Percentiles rank a stretch among this genome's conserved stretches.
phyloP scores from a whole-genome alignment of 345 rosid species.

The Raphanus sativus region DNA sequence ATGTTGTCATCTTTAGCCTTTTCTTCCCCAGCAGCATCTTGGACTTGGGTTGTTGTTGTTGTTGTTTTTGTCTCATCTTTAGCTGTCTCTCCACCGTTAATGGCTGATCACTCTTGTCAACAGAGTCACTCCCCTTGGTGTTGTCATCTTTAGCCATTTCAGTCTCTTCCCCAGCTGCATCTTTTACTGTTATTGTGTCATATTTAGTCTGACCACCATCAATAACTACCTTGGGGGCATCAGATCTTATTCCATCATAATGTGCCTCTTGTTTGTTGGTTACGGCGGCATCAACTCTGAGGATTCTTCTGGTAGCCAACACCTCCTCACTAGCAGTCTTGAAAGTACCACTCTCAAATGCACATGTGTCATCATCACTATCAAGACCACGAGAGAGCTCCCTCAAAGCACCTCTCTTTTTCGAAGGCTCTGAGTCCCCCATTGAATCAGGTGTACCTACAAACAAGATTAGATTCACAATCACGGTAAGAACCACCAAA shows the following conservation, averaged over 20 bases:
- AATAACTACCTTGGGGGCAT: too few relatives aligned
- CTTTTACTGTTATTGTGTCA: too few relatives aligned
- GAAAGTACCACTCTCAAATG: constrained; percentile 70
- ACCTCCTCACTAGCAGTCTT: constrained; percentile 85
- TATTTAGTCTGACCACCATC: neutral
- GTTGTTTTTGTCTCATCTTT: too few relatives aligned
- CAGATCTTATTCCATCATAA: neutral
- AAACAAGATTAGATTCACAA: neutral
- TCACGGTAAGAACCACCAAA: neutral
- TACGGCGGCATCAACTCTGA: constrained; percentile 42
- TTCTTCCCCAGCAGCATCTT: too few relatives aligned
- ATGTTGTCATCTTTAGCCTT: too few relatives aligned
- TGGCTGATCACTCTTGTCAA: constrained; percentile 13
- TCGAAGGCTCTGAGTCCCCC: constrained; percentile 77
- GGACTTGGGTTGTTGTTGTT: too few relatives aligned
- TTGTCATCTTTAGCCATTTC: neutral
- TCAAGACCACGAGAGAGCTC: constrained; percentile 81
- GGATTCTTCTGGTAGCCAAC: constrained; percentile 69
- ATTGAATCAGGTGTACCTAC: constrained; percentile 31
- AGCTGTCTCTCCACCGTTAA: neutral
- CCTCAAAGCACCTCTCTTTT: constrained; percentile 92
- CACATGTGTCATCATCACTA: constrained; percentile 68
- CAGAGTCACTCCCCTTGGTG: too few relatives aligned
- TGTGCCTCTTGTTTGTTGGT: neutral
- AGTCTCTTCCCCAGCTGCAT: neutral